phyloP scores from a whole-genome alignment of 2,329 filamentous ascomycete species.

The Cyphellophora europaea region DNA sequence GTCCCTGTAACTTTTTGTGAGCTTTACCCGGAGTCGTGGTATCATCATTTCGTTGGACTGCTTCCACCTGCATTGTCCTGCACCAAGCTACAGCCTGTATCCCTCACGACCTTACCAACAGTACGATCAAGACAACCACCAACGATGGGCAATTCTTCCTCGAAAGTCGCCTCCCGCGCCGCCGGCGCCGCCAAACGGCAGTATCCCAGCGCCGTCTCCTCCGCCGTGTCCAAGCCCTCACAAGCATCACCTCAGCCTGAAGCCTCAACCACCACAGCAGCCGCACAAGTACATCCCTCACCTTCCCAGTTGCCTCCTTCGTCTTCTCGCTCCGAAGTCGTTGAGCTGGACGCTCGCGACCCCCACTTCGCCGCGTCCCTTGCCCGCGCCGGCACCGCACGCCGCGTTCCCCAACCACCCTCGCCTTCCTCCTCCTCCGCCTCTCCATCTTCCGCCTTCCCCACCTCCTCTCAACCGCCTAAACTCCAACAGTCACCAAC shows the following conservation, averaged over 20 bases:
- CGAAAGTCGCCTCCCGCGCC: constrained; percentile 16
- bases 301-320: constrained; percentile 9
- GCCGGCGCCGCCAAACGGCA: constrained; percentile 13
- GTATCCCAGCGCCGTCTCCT: constrained; percentile 17
- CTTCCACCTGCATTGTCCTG: background rate
- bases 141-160: constrained; percentile 16
- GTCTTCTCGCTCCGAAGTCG: constrained; percentile 16
- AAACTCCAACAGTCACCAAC: constrained; percentile 7
- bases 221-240: constrained; percentile 3
- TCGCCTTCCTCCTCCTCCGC: constrained; percentile 48
- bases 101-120: too few relatives aligned
- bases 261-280: constrained; percentile 6
- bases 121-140: too few relatives aligned
- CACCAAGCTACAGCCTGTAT: too few relatives aligned
- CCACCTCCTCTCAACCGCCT: constrained; percentile 20
- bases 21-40: background rate
- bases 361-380: constrained; percentile 45
- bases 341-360: constrained; percentile 53
- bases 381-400: background rate
- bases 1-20: too few relatives aligned
- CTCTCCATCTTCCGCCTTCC: constrained; percentile 30
- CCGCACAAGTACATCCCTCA: constrained; percentile 14
- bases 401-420: constrained; percentile 12
- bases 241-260: constrained; percentile 1
- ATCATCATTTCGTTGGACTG: constrained; percentile 1